Conservation (phyloP, 495 filamentous ascomycete species). For the Neurospora sp. region DNA sequence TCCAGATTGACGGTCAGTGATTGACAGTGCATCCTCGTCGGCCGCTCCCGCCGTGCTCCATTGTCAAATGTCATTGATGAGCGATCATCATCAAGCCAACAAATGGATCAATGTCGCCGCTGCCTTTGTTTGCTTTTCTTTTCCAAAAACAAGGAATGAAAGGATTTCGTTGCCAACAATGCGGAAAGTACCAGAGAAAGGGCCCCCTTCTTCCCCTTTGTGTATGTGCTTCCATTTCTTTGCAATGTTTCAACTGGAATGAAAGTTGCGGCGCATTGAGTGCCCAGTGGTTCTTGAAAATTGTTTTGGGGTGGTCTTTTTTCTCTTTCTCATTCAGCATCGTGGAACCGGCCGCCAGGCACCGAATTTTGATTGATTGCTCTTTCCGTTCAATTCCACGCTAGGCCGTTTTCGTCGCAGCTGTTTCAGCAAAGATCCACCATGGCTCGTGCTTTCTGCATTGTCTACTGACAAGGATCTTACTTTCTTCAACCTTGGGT, state of each 20-base stretch:
- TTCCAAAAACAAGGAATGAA: background rate
- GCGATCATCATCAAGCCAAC: background rate
- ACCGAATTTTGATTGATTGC: background rate
- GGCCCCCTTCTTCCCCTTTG: background rate
- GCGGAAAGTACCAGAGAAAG: background rate
- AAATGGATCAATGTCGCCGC: background rate
- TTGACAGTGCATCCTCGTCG: background rate
- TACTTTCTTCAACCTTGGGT: background rate
- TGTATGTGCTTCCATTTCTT: background rate
- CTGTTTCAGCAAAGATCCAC: background rate
- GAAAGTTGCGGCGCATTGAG: background rate
- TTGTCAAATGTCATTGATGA: background rate
- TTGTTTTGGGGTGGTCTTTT: constrained; percentile 6
- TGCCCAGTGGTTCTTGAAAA: background rate
- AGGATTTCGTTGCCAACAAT: background rate
- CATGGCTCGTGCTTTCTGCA: background rate
- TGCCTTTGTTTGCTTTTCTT: background rate
- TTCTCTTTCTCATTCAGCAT: background rate
- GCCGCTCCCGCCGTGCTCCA: background rate
- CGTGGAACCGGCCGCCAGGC: background rate
- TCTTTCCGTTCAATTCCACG: too few relatives aligned
- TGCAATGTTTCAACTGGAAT: background rate
- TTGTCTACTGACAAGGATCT: background rate
- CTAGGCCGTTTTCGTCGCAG: too few relatives aligned
- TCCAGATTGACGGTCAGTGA: background rate